Percentiles rank a stretch among this genome's conserved stretches.
These are phyloP conservation scores for Xylaria palmicola DNA, from an alignment of 495 filamentous ascomycete species.

Conservation along the genomic window DNA sequence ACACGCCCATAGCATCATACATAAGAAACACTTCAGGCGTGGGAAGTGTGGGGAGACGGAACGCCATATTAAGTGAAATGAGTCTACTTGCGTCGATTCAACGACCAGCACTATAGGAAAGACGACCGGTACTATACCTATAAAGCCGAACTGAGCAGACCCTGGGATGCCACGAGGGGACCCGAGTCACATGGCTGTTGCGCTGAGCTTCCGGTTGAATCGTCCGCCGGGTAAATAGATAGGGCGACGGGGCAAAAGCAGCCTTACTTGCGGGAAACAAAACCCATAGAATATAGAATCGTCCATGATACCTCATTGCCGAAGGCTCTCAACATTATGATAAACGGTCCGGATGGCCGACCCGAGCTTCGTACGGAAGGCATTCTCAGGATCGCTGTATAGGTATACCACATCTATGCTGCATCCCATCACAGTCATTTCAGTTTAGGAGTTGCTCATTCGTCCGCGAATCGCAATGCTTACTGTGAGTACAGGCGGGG, in stretches of 20 bases:
- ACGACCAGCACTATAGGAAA: not conserved
- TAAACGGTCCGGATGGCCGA: not conserved
- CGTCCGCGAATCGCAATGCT: not conserved
- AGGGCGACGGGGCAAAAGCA: not conserved
- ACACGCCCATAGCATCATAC: not conserved
- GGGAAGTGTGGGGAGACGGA: not conserved
- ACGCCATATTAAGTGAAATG: not conserved
- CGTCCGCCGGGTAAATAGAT: constrained; percentile 7
- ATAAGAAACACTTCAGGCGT: no score
- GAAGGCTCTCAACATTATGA: not conserved
- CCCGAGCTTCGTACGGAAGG: not conserved
- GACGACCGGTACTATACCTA: not conserved
- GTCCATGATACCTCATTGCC: not conserved
- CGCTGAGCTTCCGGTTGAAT: constrained; percentile 7
- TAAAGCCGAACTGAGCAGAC: not conserved
- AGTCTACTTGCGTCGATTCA: not conserved
- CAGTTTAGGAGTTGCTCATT: not conserved
- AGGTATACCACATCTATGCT: not conserved
- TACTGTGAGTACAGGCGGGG: not conserved
- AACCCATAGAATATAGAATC: not conserved
- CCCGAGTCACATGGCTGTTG: not conserved
- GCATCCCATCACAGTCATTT: not conserved
- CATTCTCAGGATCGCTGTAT: not conserved
- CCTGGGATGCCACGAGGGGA: not conserved
- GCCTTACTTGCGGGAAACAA: not conserved